Conservation (phyloP, 2,329 filamentous ascomycete species). For the Botrytis pseudocinerea region DNA sequence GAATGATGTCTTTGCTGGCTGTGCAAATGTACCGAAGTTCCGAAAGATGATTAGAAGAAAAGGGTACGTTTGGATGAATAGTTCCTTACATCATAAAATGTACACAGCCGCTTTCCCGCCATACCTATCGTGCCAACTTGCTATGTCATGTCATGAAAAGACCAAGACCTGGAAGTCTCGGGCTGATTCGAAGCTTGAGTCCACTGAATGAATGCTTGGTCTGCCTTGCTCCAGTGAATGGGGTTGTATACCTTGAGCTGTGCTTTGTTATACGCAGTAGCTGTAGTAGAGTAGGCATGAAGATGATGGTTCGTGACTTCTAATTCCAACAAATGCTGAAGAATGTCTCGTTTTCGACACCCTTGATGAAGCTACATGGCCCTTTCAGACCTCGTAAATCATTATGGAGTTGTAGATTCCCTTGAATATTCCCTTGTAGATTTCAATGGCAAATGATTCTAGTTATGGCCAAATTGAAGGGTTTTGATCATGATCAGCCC, state of each 20-base stretch:
- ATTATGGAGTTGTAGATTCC: not conserved
- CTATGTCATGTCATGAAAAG: not conserved
- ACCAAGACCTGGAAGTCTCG: not conserved
- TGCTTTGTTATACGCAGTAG: not conserved
- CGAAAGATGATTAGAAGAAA: not conserved
- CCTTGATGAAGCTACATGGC: not conserved
- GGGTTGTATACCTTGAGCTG: not conserved
- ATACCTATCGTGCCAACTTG: not conserved
- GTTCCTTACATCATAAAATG: slow-evolving; percentile 6
- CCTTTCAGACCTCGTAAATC: not conserved
- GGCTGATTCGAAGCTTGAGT: slow-evolving; percentile 15
- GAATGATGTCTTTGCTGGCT: slow-evolving; percentile 9
- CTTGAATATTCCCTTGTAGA: not conserved
- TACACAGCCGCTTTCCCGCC: slow-evolving; percentile 16
- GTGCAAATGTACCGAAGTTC: not conserved
- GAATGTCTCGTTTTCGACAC: not conserved
- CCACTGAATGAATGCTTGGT: slow-evolving; percentile 1
- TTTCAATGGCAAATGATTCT: not conserved
- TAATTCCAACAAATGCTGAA: not conserved
- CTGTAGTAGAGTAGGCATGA: not conserved
- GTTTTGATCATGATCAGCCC: slow-evolving; percentile 14
- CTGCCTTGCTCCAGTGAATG: slow-evolving; percentile 20
- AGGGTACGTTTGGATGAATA: not conserved
- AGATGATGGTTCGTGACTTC: not conserved
- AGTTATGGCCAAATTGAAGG: slow-evolving; percentile 1